Evolutionary conservation across 2,329 filamentous ascomycete genomes (phyloP).

Genomic region (Ustilaginoidea virens): DNA sequence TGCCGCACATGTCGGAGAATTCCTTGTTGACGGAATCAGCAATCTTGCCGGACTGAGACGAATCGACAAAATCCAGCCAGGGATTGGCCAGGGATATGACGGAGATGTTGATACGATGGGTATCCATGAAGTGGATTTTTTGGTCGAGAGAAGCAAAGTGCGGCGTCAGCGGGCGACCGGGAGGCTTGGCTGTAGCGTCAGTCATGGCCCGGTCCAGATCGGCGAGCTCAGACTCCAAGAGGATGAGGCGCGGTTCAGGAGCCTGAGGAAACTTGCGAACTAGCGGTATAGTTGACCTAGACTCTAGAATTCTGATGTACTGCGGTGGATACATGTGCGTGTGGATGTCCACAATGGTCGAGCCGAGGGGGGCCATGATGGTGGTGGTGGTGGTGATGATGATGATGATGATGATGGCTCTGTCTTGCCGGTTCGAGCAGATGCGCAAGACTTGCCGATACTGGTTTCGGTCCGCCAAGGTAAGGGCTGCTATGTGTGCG

Average conservation of each 20-base stretch:
- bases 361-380: constrained; percentile 19
- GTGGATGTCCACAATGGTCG: constrained; percentile 47
- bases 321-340: constrained; percentile 55
- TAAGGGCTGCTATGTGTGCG: no score
- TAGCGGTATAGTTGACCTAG: constrained; percentile 49
- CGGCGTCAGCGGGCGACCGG: constrained; percentile 67
- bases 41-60: constrained; percentile 43
- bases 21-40: constrained; percentile 62
- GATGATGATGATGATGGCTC: no score
- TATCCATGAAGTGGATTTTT: constrained; percentile 80
- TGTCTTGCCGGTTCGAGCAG: no score
- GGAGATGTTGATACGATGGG: constrained; percentile 65
- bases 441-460: no score
- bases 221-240: constrained; percentile 37
- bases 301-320: constrained; percentile 45
- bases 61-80: constrained; percentile 72
- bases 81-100: constrained; percentile 85
- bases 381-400: not conserved
- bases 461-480: no score
- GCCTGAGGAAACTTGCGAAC: constrained; percentile 47
- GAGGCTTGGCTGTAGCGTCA: constrained; percentile 39
- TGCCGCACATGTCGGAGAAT: constrained; percentile 54
- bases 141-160: constrained; percentile 69
- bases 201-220: constrained; percentile 33
- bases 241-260: constrained; percentile 47